A percentile compares a stretch with the other conserved stretches of the same genome.
phyloP scores from a whole-genome alignment of 176 grass and related monocot species.

The Bothriochloa decipiens region DNA sequence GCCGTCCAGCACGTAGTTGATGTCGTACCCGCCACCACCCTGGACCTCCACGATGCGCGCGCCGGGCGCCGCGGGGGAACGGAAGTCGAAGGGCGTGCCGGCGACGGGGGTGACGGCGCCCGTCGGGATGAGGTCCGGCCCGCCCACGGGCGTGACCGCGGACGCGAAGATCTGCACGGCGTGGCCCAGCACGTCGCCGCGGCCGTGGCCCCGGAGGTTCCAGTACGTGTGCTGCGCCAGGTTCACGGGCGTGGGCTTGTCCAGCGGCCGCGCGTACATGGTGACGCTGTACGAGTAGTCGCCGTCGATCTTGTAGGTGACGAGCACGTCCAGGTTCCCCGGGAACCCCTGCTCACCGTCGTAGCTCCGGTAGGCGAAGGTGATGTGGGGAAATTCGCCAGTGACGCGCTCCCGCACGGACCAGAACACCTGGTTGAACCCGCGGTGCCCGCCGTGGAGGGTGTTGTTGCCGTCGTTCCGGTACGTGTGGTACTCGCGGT shows the following conservation, averaged over 20 bases:
- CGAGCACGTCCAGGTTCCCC: conserved; percentile 65
- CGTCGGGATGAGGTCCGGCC: conserved; percentile 66
- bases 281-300: conserved; percentile 65
- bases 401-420: conserved; percentile 58
- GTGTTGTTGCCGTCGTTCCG: conserved; percentile 75
- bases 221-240: conserved; percentile 89
- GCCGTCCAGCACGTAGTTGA: conserved; percentile 81
- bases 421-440: conserved; percentile 89
- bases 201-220: conserved; percentile 78
- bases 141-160: conserved; percentile 58
- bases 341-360: conserved; percentile 94
- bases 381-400: conserved; percentile 84
- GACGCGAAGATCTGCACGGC: conserved; percentile 61
- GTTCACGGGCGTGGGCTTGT: conserved; percentile 75
- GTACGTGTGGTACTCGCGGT: conserved; percentile 52
- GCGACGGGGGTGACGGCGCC: conserved; percentile 53
- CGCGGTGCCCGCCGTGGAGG: conserved; percentile 88
- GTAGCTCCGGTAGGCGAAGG: conserved; percentile 82
- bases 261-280: conserved; percentile 66
- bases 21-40: conserved; percentile 54
- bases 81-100: conserved; percentile 80
- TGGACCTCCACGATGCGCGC: conserved; percentile 44
- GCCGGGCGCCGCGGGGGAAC: conserved; percentile 19
- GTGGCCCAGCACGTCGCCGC: conserved; percentile 64
- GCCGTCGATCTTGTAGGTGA: conserved; percentile 88